Evolutionary conservation across 2,329 filamentous ascomycete species (phyloP).

Genomic region (Akanthomyces uredinophilus): DNA sequence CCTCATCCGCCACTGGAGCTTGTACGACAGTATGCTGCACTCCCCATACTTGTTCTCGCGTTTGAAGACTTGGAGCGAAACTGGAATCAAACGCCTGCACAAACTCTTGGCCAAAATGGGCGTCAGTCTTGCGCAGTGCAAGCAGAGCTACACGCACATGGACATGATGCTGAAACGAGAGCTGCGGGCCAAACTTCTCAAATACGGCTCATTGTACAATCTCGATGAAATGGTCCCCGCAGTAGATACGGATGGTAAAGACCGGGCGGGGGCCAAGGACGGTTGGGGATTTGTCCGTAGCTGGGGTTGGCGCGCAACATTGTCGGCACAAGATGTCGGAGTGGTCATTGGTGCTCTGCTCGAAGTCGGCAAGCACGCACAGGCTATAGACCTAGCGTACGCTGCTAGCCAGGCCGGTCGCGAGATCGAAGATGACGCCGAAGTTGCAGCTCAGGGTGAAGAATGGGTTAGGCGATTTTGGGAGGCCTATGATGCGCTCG

Average conservation of each 20-base stretch:
- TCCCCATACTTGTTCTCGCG: slow-evolving; percentile 90
- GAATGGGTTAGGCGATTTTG: slow-evolving; percentile 65
- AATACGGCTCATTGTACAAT: slow-evolving; percentile 89
- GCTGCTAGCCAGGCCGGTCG: slow-evolving; percentile 28
- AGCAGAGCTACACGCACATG: slow-evolving; percentile 96
- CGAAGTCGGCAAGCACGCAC: slow-evolving; percentile 69
- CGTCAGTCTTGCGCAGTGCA: slow-evolving; percentile 86
- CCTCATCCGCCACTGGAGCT: slow-evolving; percentile 89
- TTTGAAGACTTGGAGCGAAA: slow-evolving; percentile 91
- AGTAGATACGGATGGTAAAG: slow-evolving; percentile 63
- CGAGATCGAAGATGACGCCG: slow-evolving; percentile 43
- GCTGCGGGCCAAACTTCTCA: slow-evolving; percentile 76
- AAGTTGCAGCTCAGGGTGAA: slow-evolving; percentile 49
- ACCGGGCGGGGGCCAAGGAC: slow-evolving; percentile 70
- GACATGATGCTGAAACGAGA: slow-evolving; percentile 93
- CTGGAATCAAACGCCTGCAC: slow-evolving; percentile 79
- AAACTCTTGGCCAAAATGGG: slow-evolving; percentile 98
- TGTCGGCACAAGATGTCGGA: slow-evolving; percentile 91
- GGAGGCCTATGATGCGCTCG: slow-evolving; percentile 67
- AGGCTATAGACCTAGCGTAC: slow-evolving; percentile 28
- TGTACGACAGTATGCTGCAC: slow-evolving; percentile 98
- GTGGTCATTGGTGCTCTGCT: slow-evolving; percentile 87
- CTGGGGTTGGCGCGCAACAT: slow-evolving; percentile 95
- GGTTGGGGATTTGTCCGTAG: slow-evolving; percentile 96
- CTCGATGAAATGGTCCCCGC: slow-evolving; percentile 88